These are phyloP conservation scores for Aureobasidium sp. DNA, from an alignment of 2,329 filamentous ascomycete species.

Conservation along the genomic window DNA sequence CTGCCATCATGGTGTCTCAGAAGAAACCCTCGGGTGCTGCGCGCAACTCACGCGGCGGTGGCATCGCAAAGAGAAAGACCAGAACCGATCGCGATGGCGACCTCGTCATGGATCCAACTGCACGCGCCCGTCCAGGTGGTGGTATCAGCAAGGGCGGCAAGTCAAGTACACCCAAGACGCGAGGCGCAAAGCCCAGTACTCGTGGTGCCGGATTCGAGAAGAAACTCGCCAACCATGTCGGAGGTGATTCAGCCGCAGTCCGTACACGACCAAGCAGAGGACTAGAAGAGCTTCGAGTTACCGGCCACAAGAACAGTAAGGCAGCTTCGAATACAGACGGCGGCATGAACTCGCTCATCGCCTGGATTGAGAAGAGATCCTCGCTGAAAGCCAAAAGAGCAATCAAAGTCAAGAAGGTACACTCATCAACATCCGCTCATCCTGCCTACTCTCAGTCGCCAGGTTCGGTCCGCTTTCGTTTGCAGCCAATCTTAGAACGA, in stretches of 20 bases:
- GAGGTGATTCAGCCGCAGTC: conserved; percentile 20
- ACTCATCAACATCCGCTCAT: conserved; percentile 17
- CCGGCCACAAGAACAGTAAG: conserved; percentile 35
- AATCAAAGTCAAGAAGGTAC: conserved; percentile 34
- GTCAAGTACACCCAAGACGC: conserved; percentile 16
- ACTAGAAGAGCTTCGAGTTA: conserved; percentile 32
- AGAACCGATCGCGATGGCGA: conserved; percentile 54
- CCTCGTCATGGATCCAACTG: conserved; percentile 48
- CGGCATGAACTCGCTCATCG: conserved; percentile 31
- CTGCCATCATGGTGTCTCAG: conserved; percentile 9
- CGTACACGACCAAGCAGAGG: conserved; percentile 18
- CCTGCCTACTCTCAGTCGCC: background rate
- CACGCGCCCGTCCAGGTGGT: conserved; percentile 27
- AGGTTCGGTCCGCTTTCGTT: conserved; percentile 26
- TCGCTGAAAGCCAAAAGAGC: conserved; percentile 26
- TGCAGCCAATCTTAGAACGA: conserved; percentile 26
- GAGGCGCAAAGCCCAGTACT: conserved; percentile 12
- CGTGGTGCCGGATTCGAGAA: conserved; percentile 18
- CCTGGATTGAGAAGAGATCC: conserved; percentile 36
- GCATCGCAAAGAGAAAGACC: conserved; percentile 18
- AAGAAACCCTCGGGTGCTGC: conserved; percentile 4
- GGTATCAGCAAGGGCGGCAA: conserved; percentile 22
- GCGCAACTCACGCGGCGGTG: conserved; percentile 14
- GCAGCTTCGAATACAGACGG: conserved; percentile 28
- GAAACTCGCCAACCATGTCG: conserved; percentile 27